Conservation (phyloP, 192 early-diverging fungal species). For the Backusella liffmaniae region DNA sequence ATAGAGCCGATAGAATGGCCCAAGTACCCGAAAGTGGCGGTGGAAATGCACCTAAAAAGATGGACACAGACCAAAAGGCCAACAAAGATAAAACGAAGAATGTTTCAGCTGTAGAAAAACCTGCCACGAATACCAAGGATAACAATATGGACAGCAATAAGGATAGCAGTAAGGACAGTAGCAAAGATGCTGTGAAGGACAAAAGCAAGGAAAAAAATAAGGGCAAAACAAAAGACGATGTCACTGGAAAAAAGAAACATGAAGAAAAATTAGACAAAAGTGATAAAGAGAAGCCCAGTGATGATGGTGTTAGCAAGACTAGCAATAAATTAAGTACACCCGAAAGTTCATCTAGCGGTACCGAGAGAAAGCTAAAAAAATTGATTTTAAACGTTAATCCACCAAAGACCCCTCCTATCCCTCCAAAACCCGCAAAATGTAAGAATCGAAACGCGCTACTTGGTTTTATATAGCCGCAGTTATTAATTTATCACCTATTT, state of each 20-base stretch:
- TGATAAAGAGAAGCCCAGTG: neutral
- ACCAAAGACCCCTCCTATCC: neutral
- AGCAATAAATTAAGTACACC: neutral
- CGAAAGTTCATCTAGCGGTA: neutral
- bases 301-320: neutral
- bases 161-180: no score
- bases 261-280: neutral
- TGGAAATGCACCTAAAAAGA: neutral
- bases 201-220: neutral
- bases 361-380: neutral
- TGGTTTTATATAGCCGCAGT: no score
- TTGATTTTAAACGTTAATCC: neutral
- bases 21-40: neutral
- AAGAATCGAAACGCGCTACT: neutral
- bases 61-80: no score
- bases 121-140: neutral
- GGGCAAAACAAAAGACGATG: neutral
- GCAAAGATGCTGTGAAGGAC: neutral
- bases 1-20: neutral
- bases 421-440: neutral
- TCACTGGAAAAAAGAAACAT: neutral
- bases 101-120: neutral
- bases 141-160: no score
- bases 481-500: neutral
- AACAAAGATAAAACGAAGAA: neutral